phyloP scores from a whole-genome alignment of 495 filamentous ascomycete genomes.

The Hypoxylon crocopeplum region DNA sequence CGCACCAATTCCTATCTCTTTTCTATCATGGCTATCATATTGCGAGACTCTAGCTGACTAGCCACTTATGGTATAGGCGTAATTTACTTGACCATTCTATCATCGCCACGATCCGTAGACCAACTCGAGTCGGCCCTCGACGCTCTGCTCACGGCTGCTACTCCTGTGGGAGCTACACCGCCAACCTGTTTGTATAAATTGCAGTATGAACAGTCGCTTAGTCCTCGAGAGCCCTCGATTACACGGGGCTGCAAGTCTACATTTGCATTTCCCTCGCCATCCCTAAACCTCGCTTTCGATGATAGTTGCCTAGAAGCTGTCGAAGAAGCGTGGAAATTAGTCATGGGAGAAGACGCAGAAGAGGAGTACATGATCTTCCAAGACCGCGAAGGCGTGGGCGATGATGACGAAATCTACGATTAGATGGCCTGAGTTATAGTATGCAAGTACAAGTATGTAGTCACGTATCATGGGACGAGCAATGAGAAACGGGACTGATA shows the following conservation, averaged over 20 bases:
- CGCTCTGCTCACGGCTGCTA: constrained; percentile 55
- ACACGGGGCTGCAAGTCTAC: constrained; percentile 25
- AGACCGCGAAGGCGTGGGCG: constrained; percentile 56
- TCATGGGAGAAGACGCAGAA: constrained; percentile 60
- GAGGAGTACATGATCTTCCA: constrained; percentile 70
- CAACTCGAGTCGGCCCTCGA: constrained; percentile 62
- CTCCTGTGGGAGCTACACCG: constrained; percentile 44
- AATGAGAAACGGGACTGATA: no score
- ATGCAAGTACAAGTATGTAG: no score
- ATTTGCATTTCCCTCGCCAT: constrained; percentile 59
- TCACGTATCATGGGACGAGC: no score
- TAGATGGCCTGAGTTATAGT: not conserved
- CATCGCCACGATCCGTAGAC: constrained; percentile 44
- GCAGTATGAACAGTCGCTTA: constrained; percentile 28
- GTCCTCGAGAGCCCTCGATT: constrained; percentile 34
- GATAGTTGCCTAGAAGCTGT: constrained; percentile 68
- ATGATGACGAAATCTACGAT: constrained; percentile 46
- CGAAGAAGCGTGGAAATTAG: constrained; percentile 65
- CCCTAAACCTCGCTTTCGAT: constrained; percentile 71
- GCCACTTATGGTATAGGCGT: constrained; percentile 61
- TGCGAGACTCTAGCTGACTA: constrained; percentile 52
- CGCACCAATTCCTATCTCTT: constrained; percentile 32
- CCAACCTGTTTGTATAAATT: constrained; percentile 25
- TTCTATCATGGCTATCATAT: constrained; percentile 2
- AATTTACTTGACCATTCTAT: constrained; percentile 67